These are phyloP conservation scores for Myochromella boudieri DNA, from an alignment of 768 basidiomycete genomes.

Conservation along the genomic window DNA sequence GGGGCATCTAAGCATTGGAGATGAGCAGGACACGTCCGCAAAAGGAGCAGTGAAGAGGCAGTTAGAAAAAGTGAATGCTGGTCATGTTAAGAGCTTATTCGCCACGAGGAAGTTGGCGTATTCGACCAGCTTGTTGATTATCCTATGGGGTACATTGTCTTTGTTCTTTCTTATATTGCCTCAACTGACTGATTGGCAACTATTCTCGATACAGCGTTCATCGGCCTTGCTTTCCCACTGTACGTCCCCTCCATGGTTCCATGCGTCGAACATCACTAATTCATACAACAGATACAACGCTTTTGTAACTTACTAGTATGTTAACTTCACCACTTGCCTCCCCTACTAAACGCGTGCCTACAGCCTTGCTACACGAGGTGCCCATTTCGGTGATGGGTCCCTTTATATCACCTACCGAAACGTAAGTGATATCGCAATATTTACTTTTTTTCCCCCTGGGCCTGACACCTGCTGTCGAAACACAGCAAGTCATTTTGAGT, in stretches of 20 bases:
- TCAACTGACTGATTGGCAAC: too few relatives aligned
- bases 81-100: slow-evolving; percentile 62
- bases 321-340: background rate
- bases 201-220: slow-evolving; percentile 47
- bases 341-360: too few relatives aligned
- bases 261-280: slow-evolving; percentile 3
- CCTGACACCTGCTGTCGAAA: background rate
- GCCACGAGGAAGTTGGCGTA: slow-evolving; percentile 61
- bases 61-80: slow-evolving; percentile 30
- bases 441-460: background rate
- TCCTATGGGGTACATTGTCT: slow-evolving; percentile 41
- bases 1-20: slow-evolving; percentile 16
- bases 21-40: slow-evolving; percentile 12
- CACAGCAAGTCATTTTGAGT: slow-evolving; percentile 68
- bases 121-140: slow-evolving; percentile 63
- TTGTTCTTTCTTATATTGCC: background rate
- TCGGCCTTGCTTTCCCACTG: slow-evolving; percentile 76
- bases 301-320: slow-evolving; percentile 56
- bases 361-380: slow-evolving; percentile 65
- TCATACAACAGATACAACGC: slow-evolving; percentile 41
- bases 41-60: slow-evolving; percentile 32
- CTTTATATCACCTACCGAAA: slow-evolving; percentile 75
- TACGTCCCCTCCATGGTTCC: slow-evolving; percentile 45
- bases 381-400: slow-evolving; percentile 68
- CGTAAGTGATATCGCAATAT: slow-evolving; percentile 28